These are phyloP conservation scores for Fusarium euwallaceae DNA, from an alignment of 2,329 filamentous ascomycete species.

Conservation along the genomic window DNA sequence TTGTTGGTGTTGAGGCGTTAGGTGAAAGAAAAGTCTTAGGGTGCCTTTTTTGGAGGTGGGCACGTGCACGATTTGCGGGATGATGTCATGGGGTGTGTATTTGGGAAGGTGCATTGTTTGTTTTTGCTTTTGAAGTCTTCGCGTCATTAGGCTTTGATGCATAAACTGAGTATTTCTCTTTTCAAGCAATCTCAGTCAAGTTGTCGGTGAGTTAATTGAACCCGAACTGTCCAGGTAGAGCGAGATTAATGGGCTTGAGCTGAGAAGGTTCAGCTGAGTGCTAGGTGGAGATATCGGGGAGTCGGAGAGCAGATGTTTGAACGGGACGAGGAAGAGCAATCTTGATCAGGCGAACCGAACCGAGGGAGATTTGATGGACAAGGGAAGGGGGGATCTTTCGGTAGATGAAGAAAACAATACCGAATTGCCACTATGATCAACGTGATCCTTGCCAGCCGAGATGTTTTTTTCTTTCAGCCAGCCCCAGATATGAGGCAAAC, in stretches of 20 bases:
- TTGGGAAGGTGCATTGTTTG: neutral
- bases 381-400: neutral
- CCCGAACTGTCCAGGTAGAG: neutral
- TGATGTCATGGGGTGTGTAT: conserved; percentile 1
- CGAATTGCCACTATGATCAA: neutral
- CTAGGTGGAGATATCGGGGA: neutral
- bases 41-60: neutral
- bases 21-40: neutral
- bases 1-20: neutral
- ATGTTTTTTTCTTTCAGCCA: neutral
- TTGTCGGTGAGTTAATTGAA: too few species aligned
- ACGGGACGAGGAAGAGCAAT: neutral
- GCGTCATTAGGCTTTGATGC: neutral
- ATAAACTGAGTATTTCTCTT: neutral
- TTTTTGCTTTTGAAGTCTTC: neutral
- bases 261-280: neutral
- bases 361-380: neutral
- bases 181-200: too few species aligned
- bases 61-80: neutral
- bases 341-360: neutral
- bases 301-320: neutral
- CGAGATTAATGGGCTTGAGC: neutral
- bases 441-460: neutral
- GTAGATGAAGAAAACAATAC: neutral
- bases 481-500: neutral